Conservation (phyloP, 805 yeast genomes). For the Starmerella geochares region DNA sequence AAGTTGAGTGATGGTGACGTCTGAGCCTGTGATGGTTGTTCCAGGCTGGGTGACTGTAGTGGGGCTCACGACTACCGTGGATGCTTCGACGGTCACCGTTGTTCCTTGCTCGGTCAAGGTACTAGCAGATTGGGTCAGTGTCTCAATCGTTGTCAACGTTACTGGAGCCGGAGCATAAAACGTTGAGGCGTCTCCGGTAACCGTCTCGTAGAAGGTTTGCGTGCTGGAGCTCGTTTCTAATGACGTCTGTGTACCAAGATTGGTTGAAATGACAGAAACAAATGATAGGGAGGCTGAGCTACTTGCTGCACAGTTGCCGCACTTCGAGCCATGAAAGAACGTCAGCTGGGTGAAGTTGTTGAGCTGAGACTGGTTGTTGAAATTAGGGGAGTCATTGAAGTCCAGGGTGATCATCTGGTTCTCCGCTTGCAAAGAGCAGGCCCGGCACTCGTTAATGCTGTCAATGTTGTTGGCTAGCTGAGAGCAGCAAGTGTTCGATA, state of each 20-base stretch:
- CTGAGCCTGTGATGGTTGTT: constrained; percentile 4
- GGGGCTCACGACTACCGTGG: background rate
- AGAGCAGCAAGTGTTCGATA: constrained; percentile 12
- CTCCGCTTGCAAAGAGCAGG: constrained; percentile 16
- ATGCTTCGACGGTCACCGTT: background rate
- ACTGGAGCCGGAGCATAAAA: constrained; percentile 13
- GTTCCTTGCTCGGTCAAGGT: background rate
- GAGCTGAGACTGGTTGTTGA: constrained; percentile 17
- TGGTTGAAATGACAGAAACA: background rate
- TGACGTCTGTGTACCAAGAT: constrained; percentile 9
- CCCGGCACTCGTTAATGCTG: constrained; percentile 15
- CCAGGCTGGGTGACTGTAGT: constrained; percentile 6
- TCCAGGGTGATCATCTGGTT: constrained; percentile 15
- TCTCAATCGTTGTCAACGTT: background rate
- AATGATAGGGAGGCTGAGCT: background rate
- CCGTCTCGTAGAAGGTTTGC: constrained; percentile 12
- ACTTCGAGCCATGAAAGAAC: constrained; percentile 12
- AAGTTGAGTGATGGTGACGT: background rate
- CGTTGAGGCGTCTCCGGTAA: constrained; percentile 10
- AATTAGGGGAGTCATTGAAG: constrained; percentile 16
- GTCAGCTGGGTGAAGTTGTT: constrained; percentile 21
- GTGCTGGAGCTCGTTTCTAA: constrained; percentile 5
- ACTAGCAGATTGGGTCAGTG: background rate
- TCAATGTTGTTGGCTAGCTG: constrained; percentile 6
- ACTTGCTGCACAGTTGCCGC: constrained; percentile 5